phyloP scores from a whole-genome alignment of 768 basidiomycete species.

The Boletus bicolor region DNA sequence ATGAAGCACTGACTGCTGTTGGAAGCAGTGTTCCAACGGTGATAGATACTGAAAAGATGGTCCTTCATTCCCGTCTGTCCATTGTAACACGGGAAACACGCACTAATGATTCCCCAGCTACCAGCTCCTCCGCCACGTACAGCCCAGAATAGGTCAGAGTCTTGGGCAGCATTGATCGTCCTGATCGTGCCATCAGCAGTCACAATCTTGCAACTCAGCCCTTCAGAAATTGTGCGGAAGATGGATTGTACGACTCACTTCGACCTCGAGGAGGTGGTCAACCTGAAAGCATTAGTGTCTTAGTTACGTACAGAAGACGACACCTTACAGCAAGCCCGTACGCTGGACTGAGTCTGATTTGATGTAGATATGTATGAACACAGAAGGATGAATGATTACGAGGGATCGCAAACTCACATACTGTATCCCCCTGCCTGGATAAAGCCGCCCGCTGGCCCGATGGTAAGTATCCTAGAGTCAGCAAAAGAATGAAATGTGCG shows the following conservation, averaged over 20 bases:
- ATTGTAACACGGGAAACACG: background rate
- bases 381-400: background rate
- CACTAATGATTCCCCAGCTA: constrained; percentile 44
- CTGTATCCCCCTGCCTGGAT: constrained; percentile 47
- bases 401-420: constrained; percentile 7
- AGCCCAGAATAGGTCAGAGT: constrained; percentile 52
- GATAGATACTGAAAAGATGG: constrained; percentile 4
- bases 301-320: background rate
- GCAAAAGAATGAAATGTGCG: too few species aligned
- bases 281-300: constrained; percentile 25
- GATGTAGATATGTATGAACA: background rate
- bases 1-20: constrained; percentile 4
- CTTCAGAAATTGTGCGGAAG: background rate
- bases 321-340: constrained; percentile 3
- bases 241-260: constrained; percentile 2
- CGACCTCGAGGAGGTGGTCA: constrained; percentile 46
- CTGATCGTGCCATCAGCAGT: constrained; percentile 39
- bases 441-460: constrained; percentile 38
- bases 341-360: constrained; percentile 18
- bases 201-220: constrained; percentile 29
- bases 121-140: constrained; percentile 51
- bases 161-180: constrained; percentile 37
- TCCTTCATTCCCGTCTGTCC: background rate
- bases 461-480: background rate
- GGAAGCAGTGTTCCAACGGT: constrained; percentile 15